These are phyloP conservation scores for Hura crepitans DNA, from an alignment of 441 rosid species.

Conservation along the genomic window DNA sequence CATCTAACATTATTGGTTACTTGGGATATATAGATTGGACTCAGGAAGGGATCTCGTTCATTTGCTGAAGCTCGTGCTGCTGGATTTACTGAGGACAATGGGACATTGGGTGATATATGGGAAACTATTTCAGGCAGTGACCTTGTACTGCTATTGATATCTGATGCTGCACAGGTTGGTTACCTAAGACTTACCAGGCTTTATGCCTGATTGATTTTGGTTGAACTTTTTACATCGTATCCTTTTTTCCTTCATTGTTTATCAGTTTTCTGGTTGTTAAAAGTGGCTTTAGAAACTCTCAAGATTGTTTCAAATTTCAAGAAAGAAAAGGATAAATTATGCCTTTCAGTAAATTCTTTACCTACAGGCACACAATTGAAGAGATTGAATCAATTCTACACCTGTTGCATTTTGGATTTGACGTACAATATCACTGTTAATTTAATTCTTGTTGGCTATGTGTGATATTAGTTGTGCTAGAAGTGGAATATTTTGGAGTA, in stretches of 20 bases:
- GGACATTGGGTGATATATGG: conserved; percentile 83
- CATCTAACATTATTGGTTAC: background rate
- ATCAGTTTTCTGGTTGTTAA: background rate
- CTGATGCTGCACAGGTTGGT: conserved; percentile 85
- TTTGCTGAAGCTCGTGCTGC: conserved; percentile 86
- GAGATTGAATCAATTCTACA: no score
- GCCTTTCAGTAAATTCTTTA: background rate
- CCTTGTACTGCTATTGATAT: conserved; percentile 80
- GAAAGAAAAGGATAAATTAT: no score
- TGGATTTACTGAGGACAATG: conserved; percentile 79
- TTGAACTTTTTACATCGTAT: background rate
- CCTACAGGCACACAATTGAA: no score
- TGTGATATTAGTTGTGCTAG: background rate
- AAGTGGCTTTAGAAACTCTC: background rate
- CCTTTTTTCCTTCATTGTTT: no score
- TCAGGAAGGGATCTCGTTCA: conserved; percentile 84
- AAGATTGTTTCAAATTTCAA: background rate
- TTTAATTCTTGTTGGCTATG: background rate
- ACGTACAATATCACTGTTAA: background rate
- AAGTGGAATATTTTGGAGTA: background rate
- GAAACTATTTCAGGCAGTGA: conserved; percentile 88
- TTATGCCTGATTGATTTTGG: background rate
- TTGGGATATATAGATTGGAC: conserved; percentile 34
- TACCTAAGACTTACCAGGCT: background rate
- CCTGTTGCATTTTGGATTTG: no score